A percentile compares a stretch with the other conserved stretches of the same genome.
phyloP scores from a whole-genome alignment of 768 basidiomycete genomes.

The Leccinellum rugosiceps region DNA sequence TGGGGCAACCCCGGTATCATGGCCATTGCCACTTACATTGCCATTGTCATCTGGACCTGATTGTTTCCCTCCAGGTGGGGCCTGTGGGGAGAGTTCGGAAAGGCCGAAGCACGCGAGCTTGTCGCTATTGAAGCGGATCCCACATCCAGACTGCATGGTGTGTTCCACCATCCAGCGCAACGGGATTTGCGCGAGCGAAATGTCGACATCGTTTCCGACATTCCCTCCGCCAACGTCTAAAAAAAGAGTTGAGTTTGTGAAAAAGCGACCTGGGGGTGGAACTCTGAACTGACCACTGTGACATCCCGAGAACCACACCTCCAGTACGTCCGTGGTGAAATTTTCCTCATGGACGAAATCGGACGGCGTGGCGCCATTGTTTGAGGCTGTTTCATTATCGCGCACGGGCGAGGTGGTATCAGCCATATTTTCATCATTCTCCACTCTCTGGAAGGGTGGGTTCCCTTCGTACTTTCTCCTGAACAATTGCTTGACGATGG shows the following conservation, averaged over 20 bases:
- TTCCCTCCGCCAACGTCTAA: slow-evolving; percentile 73
- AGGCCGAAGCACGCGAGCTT: slow-evolving; percentile 44
- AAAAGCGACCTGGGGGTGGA: background rate
- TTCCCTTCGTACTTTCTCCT: background rate
- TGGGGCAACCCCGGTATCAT: background rate
- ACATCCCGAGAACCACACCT: slow-evolving; percentile 80
- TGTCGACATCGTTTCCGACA: slow-evolving; percentile 39
- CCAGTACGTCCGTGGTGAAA: slow-evolving; percentile 50
- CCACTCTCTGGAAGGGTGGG: background rate
- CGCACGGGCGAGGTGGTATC: background rate
- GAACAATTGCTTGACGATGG: background rate
- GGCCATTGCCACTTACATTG: background rate
- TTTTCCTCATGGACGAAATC: slow-evolving; percentile 1
- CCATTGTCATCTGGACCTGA: background rate
- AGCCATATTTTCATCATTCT: background rate
- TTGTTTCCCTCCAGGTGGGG: background rate
- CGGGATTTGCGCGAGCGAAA: slow-evolving; percentile 54
- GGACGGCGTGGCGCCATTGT: background rate
- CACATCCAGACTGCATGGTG: slow-evolving; percentile 51
- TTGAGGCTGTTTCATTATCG: background rate
- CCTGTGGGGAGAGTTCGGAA: slow-evolving; percentile 25
- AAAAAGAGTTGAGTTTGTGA: background rate
- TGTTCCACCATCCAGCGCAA: slow-evolving; percentile 82
- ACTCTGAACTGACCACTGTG: slow-evolving; percentile 53
- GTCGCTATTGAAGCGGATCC: slow-evolving; percentile 51